Evolutionary conservation across 345 rosid species (phyloP).

Genomic region (Eucalyptus decipiens): DNA sequence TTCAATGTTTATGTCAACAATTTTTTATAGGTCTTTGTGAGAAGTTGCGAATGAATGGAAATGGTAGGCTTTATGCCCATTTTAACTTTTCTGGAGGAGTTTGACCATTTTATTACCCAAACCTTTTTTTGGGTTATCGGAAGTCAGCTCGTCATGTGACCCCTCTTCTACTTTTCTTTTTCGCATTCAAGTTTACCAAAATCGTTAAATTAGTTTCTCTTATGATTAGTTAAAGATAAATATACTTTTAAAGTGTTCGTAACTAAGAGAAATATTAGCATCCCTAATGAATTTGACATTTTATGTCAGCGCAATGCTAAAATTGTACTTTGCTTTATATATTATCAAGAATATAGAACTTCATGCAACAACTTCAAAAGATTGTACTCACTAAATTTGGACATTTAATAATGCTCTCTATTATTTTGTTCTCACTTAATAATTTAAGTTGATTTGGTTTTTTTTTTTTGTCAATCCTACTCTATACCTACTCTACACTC

Average conservation of each 20-base stretch:
- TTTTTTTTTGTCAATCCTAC: too few species aligned
- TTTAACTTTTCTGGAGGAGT: too few species aligned
- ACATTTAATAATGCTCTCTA: not conserved
- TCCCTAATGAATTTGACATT: not conserved
- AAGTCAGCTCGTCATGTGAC: not conserved
- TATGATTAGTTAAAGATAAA: not conserved
- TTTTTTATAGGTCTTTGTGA: too few species aligned
- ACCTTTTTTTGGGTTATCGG: not conserved
- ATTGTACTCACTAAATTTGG: not conserved
- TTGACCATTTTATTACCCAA: not conserved
- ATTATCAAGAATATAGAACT: not conserved
- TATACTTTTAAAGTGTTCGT: not conserved
- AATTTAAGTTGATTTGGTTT: not conserved
- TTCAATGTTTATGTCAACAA: too few species aligned
- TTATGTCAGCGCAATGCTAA: not conserved
- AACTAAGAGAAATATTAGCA: not conserved
- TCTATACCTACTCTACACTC: too few species aligned
- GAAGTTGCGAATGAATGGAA: not conserved
- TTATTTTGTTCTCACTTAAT: not conserved
- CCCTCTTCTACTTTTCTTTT: not conserved
- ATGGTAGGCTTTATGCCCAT: not conserved
- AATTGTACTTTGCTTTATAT: not conserved
- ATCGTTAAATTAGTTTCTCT: too few species aligned
- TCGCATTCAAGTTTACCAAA: not conserved
- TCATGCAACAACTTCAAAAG: not conserved